Evolutionary conservation across 805 yeast genomes (phyloP).

Genomic region (Torulaspora maleeae): DNA sequence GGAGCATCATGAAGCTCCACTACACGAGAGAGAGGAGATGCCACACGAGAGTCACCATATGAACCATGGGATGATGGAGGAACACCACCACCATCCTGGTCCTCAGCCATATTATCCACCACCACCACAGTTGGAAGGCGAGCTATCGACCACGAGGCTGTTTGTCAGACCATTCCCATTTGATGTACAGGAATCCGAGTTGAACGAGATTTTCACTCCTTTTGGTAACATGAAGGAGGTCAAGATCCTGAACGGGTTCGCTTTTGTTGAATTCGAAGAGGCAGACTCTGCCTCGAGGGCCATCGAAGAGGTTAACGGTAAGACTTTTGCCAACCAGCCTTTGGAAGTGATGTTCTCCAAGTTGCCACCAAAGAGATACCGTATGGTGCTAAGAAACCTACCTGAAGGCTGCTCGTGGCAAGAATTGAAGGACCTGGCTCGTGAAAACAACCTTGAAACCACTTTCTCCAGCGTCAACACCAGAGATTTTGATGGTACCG

Average conservation of each 20-base stretch:
- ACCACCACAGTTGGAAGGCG: slow-evolving; percentile 33
- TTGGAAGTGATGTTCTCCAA: slow-evolving; percentile 42
- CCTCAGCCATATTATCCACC: slow-evolving; percentile 23
- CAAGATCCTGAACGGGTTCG: slow-evolving; percentile 75
- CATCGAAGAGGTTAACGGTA: slow-evolving; percentile 70
- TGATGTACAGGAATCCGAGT: slow-evolving; percentile 51
- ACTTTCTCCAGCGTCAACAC: slow-evolving; percentile 50
- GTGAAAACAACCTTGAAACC: slow-evolving; percentile 66
- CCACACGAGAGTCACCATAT: slow-evolving; percentile 14
- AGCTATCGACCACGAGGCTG: slow-evolving; percentile 42
- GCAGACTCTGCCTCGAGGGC: slow-evolving; percentile 70
- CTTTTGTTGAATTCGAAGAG: slow-evolving; percentile 79
- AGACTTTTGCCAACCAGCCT: slow-evolving; percentile 54
- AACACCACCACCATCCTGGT: slow-evolving; percentile 19
- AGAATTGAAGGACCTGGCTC: slow-evolving; percentile 83
- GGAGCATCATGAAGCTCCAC: slow-evolving; percentile 10
- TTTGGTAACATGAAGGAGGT: slow-evolving; percentile 66
- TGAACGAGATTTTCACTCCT: slow-evolving; percentile 63
- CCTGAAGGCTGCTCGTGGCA: slow-evolving; percentile 83
- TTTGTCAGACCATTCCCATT: slow-evolving; percentile 62
- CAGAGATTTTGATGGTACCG: slow-evolving; percentile 45
- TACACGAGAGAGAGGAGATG: slow-evolving; percentile 18
- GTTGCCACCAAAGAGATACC: slow-evolving; percentile 60
- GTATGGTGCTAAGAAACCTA: slow-evolving; percentile 63
- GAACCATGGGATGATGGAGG: slow-evolving; percentile 8